These are phyloP conservation scores for Pyrenochaeta sp. DNA, from an alignment of 2,329 filamentous ascomycete species.

Conservation along the genomic window DNA sequence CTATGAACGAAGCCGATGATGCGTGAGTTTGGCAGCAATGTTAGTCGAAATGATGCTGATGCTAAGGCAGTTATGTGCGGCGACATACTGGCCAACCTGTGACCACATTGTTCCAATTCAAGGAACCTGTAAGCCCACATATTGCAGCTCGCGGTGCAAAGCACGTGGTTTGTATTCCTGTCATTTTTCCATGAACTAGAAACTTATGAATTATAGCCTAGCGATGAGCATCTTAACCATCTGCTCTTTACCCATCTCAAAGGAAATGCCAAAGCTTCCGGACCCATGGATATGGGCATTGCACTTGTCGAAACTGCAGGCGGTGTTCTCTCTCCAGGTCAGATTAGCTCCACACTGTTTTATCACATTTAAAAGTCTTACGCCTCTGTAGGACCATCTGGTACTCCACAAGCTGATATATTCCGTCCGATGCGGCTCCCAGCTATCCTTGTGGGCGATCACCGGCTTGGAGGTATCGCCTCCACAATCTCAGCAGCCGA, in stretches of 20 bases:
- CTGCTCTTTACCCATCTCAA: conserved; percentile 26
- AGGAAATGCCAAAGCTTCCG: conserved; percentile 13
- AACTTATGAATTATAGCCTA: conserved; percentile 28
- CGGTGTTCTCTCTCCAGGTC: conserved; percentile 75
- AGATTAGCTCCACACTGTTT: neutral
- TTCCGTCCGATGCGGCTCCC: conserved; percentile 79
- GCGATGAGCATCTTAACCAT: conserved; percentile 30
- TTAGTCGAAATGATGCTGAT: neutral
- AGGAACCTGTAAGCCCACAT: conserved; percentile 79
- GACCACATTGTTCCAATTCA: conserved; percentile 74
- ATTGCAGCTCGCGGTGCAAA: conserved; percentile 64
- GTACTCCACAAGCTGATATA: conserved; percentile 78
- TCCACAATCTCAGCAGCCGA: conserved; percentile 83
- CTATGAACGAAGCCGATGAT: conserved; percentile 74
- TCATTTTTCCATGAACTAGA: neutral
- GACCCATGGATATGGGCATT: conserved; percentile 24
- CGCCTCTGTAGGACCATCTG: conserved; percentile 65
- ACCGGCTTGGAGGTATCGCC: conserved; percentile 79
- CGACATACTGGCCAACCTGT: conserved; percentile 66
- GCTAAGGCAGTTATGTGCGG: conserved; percentile 65
- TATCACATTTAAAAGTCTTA: neutral
- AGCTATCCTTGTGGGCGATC: conserved; percentile 77
- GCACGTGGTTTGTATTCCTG: conserved; percentile 25
- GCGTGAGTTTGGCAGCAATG: conserved; percentile 54
- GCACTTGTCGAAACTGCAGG: conserved; percentile 83